Conservation (phyloP, 2,329 filamentous ascomycete species). For the Allantophomopsis lycopodina region DNA sequence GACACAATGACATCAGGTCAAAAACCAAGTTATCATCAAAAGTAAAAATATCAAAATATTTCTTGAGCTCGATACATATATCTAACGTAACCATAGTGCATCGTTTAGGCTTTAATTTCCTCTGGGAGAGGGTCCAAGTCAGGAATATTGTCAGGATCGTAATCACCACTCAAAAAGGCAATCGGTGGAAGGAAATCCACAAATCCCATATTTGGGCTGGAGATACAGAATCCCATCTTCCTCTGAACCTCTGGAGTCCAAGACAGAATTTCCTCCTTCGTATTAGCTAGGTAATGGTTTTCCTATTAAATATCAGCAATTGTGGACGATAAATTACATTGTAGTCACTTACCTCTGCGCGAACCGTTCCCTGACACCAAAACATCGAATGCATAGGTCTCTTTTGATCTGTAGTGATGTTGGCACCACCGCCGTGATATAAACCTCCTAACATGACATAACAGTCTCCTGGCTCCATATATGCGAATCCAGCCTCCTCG, state of each 20-base stretch:
- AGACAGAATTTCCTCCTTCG: slow-evolving; percentile 8
- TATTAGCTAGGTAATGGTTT: slow-evolving; percentile 8
- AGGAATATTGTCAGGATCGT: slow-evolving; percentile 4
- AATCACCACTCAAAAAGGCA: slow-evolving; percentile 9
- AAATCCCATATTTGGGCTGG: slow-evolving; percentile 11
- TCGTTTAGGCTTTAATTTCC: too few relatives aligned
- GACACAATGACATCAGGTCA: too few relatives aligned
- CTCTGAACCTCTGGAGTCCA: slow-evolving; percentile 10
- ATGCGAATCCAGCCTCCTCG: slow-evolving; percentile 23
- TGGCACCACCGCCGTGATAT: slow-evolving; percentile 26
- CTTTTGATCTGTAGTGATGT: slow-evolving; percentile 10
- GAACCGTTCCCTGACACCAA: too few relatives aligned
- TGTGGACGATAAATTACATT: too few relatives aligned
- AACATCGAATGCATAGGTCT: background rate
- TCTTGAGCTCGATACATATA: too few relatives aligned
- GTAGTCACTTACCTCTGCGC: too few relatives aligned
- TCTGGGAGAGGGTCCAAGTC: slow-evolving; percentile 3
- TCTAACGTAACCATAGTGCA: too few relatives aligned
- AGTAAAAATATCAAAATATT: too few relatives aligned
- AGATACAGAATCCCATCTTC: slow-evolving; percentile 10
- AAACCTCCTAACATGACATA: slow-evolving; percentile 24
- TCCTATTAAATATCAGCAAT: slow-evolving; percentile 2
- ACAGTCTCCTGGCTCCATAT: slow-evolving; percentile 25
- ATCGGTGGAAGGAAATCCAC: slow-evolving; percentile 4
- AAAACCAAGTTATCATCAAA: too few relatives aligned